Conservation (phyloP, 2,329 filamentous ascomycete species). For the Clonostachys byssicola region DNA sequence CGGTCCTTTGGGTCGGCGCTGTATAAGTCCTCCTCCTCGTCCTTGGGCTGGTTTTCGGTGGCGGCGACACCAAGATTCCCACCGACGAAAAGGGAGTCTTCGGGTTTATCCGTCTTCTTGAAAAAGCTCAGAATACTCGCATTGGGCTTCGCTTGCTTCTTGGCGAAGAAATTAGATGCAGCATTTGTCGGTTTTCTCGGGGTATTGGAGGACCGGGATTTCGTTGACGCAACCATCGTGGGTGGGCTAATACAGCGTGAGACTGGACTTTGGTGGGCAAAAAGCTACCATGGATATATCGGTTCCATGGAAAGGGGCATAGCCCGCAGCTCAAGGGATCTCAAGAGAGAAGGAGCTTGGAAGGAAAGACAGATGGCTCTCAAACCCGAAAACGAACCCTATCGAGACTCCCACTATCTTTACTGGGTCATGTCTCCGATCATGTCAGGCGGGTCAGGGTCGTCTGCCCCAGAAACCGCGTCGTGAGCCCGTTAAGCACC, state of each 20-base stretch:
- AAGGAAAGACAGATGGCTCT: too few relatives aligned
- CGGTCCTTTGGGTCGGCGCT: slow-evolving; percentile 15
- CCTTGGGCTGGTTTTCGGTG: slow-evolving; percentile 15
- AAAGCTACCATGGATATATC: neutral
- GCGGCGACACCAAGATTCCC: slow-evolving; percentile 11
- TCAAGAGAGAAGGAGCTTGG: too few relatives aligned
- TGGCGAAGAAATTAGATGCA: neutral
- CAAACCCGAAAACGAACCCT: too few relatives aligned
- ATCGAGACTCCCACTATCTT: too few relatives aligned
- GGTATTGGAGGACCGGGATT: slow-evolving; percentile 20
- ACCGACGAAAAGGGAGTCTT: slow-evolving; percentile 53
- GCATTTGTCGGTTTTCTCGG: slow-evolving; percentile 20
- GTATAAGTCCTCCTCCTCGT: slow-evolving; percentile 19
- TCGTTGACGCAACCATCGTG: slow-evolving; percentile 27
- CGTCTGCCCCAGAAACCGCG: too few relatives aligned
- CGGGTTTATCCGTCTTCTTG: slow-evolving; percentile 59
- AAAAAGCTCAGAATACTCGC: slow-evolving; percentile 72
- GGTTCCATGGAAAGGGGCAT: neutral
- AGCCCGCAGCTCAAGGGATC: neutral
- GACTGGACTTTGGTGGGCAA: neutral
- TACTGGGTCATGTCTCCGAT: too few relatives aligned
- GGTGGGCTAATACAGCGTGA: neutral
- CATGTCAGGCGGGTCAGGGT: too few relatives aligned
- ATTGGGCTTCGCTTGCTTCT: slow-evolving; percentile 41
- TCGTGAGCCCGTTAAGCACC: too few relatives aligned